phyloP scores from a whole-genome alignment of 768 basidiomycete species.

The Phallus indusiatus region DNA sequence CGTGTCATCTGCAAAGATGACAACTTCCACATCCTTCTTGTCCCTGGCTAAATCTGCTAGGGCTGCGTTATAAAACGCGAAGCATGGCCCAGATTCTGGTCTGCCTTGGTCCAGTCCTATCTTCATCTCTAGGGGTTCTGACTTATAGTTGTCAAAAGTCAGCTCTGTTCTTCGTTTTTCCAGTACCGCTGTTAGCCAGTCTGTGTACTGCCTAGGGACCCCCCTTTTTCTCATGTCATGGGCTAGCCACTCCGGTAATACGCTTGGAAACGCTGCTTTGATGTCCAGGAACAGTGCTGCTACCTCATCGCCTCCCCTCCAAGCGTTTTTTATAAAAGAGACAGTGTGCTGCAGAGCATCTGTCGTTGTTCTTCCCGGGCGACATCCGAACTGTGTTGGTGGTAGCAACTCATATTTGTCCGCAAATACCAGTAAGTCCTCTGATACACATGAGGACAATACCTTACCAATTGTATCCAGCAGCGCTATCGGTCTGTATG shows the following conservation, averaged over 20 bases:
- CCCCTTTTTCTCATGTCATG: slow-evolving; percentile 7
- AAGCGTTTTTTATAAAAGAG: slow-evolving; percentile 8
- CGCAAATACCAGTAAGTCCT: neutral
- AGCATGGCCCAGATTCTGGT: slow-evolving; percentile 8
- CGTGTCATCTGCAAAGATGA: neutral
- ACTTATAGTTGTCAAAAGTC: slow-evolving; percentile 1
- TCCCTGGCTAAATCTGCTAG: neutral
- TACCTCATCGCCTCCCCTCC: slow-evolving; percentile 5
- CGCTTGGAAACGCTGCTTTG: slow-evolving; percentile 13
- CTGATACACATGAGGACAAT: neutral
- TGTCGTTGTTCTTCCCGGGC: slow-evolving; percentile 10
- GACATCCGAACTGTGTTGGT: slow-evolving; percentile 11
- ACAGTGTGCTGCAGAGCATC: slow-evolving; percentile 10
- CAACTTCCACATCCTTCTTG: neutral
- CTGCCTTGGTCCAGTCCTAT: slow-evolving; percentile 11
- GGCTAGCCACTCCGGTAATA: slow-evolving; percentile 1
- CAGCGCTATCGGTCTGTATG: slow-evolving; percentile 14
- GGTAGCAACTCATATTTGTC: slow-evolving; percentile 10
- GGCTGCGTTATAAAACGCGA: slow-evolving; percentile 11
- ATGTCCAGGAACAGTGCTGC: slow-evolving; percentile 11
- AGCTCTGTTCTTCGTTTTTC: slow-evolving; percentile 2
- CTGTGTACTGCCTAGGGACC: slow-evolving; percentile 5
- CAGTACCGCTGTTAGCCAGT: neutral
- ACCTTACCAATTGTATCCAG: slow-evolving; percentile 6
- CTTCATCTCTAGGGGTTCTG: neutral